Base-by-base conservation (phyloP, 192 early-diverging fungal species). In the Gorgonomyces haynaldii region DNA sequence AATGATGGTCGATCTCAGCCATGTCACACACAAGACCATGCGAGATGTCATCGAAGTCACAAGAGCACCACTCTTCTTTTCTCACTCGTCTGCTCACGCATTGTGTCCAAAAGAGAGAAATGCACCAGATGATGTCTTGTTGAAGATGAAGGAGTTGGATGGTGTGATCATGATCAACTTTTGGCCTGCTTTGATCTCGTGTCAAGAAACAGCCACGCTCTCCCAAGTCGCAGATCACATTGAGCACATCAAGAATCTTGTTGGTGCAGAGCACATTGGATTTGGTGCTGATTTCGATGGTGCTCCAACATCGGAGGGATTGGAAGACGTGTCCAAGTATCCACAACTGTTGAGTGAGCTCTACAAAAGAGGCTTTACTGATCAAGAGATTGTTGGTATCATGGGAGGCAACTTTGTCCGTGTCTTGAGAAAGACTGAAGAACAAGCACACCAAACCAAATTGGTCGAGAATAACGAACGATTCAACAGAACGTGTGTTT, bases 261-360 rank as follows among this genome's bases (percentile, higher is more conserved):
- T 61, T 41, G 81, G 81, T 0, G 43, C 57, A 12, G 31, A 62
- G 39, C 61, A 72, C 38, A 64, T 82, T n/a, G 81, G 79, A 15
- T 20, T 83, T 2, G 81, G 81, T 0, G 61, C 70, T 15, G 81
- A 83, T 52, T 83, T 70, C 55, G 75, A 83, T 51, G 81, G 81
- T 0, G 45, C 52, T 9, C 6, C 17, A 0, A 66, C 65, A 2
- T 68, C 76, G 7, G 41, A 38, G 15, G 78, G 76, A 1, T 41
- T 81, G 13, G 79, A 78, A 52, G 81, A 78, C 51, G 75, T 78
- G 4, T 60, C 64, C 23, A 74, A 62, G 56, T 68, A 72, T 41
- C 69, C 69, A n/a, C n/a, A 50, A 22, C 52, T 72, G 34, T 27
- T 69, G 15, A 60, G 57, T 20, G 62, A 68, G 46, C 53, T 72